Evolutionary conservation across 148 eudicot genomes (phyloP).

Genomic region (Oxyria digyna): DNA sequence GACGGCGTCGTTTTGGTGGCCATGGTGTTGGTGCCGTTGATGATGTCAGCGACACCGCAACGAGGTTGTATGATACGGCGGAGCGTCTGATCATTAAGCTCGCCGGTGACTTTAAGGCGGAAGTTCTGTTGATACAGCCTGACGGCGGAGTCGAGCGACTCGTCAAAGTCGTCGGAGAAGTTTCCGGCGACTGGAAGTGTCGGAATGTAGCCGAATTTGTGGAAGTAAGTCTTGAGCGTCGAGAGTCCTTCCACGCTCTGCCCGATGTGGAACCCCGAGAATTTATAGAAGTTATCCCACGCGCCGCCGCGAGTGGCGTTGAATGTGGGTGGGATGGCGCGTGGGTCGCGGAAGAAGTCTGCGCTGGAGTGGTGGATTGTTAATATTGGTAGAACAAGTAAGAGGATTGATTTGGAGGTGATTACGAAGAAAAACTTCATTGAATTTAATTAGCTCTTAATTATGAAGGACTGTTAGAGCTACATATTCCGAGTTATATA

Average conservation of each 20-base stretch:
- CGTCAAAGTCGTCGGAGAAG: slow-evolving; percentile 11
- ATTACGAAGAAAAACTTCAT: too few relatives aligned
- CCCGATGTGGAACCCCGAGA: slow-evolving; percentile 12
- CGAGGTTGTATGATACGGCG: slow-evolving; percentile 12
- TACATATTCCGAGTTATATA: too few relatives aligned
- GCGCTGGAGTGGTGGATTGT: not conserved
- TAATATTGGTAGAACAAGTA: not conserved
- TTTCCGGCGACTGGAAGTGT: not conserved
- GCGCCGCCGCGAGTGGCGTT: not conserved
- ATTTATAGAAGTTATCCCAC: slow-evolving; percentile 4
- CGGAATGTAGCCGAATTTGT: slow-evolving; percentile 15
- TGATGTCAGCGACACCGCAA: slow-evolving; percentile 20
- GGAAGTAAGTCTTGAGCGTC: slow-evolving; percentile 10
- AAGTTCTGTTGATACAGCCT: slow-evolving; percentile 15
- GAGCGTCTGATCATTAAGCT: slow-evolving; percentile 9
- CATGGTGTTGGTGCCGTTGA: slow-evolving; percentile 19
- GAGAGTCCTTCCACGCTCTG: slow-evolving; percentile 13
- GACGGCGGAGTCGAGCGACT: slow-evolving; percentile 11
- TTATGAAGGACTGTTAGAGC: too few relatives aligned
- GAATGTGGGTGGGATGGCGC: not conserved
- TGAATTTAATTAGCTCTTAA: too few relatives aligned
- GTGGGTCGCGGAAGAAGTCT: not conserved
- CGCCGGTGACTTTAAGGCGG: slow-evolving; percentile 10
- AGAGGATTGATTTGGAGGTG: not conserved
- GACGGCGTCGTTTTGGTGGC: slow-evolving; percentile 5